Conservation (phyloP, 225 moss, liverwort and hornwort species). For the Thuidium tamariscinum region DNA sequence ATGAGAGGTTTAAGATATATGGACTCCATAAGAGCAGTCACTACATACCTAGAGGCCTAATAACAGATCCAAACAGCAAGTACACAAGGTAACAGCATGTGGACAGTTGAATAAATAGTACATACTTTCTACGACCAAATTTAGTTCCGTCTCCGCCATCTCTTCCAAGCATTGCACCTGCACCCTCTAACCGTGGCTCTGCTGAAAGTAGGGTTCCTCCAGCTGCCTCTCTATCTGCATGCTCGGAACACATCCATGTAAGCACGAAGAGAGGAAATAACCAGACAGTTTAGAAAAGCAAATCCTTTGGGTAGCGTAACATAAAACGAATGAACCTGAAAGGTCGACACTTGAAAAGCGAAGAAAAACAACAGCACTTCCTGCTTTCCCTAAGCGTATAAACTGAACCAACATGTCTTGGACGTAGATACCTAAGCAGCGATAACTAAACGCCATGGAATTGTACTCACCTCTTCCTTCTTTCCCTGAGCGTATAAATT, state of each 20-base stretch:
- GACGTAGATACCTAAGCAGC: background rate
- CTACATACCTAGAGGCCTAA: background rate
- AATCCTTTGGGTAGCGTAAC: background rate
- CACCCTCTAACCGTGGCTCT: slow-evolving; percentile 38
- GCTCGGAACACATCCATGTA: background rate
- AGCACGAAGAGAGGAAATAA: background rate
- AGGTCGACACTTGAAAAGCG: background rate
- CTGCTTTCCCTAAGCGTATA: background rate
- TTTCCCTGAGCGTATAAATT: background rate
- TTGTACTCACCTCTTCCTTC: background rate
- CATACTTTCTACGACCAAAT: slow-evolving; percentile 41
- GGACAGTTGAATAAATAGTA: background rate
- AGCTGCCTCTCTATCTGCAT: slow-evolving; percentile 47
- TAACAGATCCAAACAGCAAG: background rate
- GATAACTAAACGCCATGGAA: background rate
- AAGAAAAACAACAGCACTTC: background rate
- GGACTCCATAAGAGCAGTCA: background rate
- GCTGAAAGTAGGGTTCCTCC: slow-evolving; percentile 35
- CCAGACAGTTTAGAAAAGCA: background rate
- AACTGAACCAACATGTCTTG: background rate
- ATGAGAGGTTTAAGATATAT: background rate
- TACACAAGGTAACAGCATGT: background rate
- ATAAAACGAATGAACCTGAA: background rate
- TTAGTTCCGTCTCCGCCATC: slow-evolving; percentile 43
- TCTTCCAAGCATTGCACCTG: slow-evolving; percentile 18